Evolutionary conservation across 495 filamentous ascomycete species (phyloP).

Genomic region (Penicillium chermesinum): DNA sequence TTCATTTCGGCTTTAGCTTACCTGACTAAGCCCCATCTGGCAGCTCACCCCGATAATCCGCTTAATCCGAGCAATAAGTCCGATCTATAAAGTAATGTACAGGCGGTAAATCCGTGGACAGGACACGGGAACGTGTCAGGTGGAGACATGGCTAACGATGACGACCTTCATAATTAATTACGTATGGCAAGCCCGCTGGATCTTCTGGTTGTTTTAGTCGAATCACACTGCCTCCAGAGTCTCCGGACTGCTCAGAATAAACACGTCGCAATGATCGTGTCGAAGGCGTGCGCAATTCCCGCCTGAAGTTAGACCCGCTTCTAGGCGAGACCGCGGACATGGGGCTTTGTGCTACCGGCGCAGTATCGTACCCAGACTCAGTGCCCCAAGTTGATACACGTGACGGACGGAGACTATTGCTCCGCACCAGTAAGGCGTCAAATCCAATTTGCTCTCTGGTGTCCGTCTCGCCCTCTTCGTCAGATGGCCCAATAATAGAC

Average conservation of each 20-base stretch:
- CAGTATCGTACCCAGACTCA: constrained; percentile 28
- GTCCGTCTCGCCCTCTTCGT: constrained; percentile 46
- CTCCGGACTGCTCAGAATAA: constrained; percentile 33
- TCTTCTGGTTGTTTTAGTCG: constrained; percentile 34
- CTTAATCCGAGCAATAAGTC: constrained; percentile 7
- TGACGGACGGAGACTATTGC: constrained; percentile 28
- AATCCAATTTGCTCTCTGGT: constrained; percentile 26
- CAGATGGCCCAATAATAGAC: constrained; percentile 40
- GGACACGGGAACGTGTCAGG: neutral
- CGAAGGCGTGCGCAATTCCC: constrained; percentile 30
- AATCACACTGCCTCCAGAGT: constrained; percentile 44
- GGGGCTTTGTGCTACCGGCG: constrained; percentile 23
- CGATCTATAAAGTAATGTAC: constrained; percentile 21
- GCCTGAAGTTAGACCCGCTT: constrained; percentile 5
- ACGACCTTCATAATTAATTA: constrained; percentile 27
- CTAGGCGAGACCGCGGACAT: constrained; percentile 8
- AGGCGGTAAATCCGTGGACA: constrained; percentile 10
- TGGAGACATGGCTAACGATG: constrained; percentile 1
- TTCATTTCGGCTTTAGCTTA: constrained; percentile 6
- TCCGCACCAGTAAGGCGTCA: constrained; percentile 21
- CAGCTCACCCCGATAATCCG: neutral
- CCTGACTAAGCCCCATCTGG: constrained; percentile 22
- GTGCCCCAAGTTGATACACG: constrained; percentile 31
- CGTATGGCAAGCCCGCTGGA: constrained; percentile 43
- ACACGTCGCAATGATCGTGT: constrained; percentile 32